These are phyloP conservation scores for Elasticomyces elasticus DNA, from an alignment of 495 filamentous ascomycete species.

Conservation along the genomic window DNA sequence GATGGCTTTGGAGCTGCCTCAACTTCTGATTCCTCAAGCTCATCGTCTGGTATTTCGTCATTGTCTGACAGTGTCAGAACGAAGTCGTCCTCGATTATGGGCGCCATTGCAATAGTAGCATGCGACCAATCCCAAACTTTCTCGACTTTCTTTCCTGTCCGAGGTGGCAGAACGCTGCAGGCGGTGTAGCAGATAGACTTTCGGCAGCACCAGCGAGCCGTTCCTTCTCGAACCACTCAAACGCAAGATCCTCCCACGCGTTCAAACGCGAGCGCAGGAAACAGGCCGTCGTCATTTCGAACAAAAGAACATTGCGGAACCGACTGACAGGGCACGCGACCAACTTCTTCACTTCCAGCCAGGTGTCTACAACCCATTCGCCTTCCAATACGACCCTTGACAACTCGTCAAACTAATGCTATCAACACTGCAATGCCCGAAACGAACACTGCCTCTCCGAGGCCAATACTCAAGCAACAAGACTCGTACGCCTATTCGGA, in stretches of 20 bases:
- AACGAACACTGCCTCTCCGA: neutral
- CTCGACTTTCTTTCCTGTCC: too few relatives aligned
- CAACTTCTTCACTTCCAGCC: neutral
- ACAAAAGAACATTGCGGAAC: neutral
- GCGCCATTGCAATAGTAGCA: too few relatives aligned
- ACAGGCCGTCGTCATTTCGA: neutral
- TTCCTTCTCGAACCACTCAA: neutral
- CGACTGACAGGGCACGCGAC: neutral
- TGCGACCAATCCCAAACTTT: too few relatives aligned
- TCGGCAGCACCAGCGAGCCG: neutral
- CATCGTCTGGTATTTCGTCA: constrained; percentile 8
- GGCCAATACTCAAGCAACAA: constrained; percentile 1
- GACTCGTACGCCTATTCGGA: constrained; percentile 1
- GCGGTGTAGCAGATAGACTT: too few relatives aligned
- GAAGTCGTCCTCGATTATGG: constrained; percentile 7
- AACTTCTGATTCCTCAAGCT: neutral
- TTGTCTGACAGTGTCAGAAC: constrained; percentile 12
- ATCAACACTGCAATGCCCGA: neutral
- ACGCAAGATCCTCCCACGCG: neutral
- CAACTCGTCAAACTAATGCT: neutral
- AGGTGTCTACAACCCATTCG: neutral
- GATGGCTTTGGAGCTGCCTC: neutral
- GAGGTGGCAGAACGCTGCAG: too few relatives aligned
- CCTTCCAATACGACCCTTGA: neutral
- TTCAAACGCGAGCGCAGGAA: neutral